A percentile compares a stretch with the other conserved stretches of the same genome.
These are phyloP conservation scores for Botrytis elliptica DNA, from an alignment of 2,329 filamentous ascomycete genomes.

Conservation along the genomic window DNA sequence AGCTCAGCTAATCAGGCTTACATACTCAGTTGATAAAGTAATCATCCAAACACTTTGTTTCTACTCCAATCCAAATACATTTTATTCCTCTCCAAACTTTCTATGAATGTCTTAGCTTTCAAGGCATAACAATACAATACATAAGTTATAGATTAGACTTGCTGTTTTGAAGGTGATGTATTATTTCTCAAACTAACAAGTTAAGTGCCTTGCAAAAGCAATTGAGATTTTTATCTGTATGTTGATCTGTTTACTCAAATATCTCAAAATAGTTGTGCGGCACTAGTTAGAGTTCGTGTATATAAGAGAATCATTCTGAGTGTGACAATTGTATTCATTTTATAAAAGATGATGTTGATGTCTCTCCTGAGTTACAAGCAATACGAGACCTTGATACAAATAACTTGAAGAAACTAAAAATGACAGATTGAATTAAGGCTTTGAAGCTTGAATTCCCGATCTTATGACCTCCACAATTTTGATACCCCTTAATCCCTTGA, in stretches of 20 bases:
- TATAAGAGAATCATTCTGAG: fast-evolving
- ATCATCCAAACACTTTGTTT: too few relatives aligned
- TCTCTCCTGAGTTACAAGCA: neutral
- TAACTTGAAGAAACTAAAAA: neutral
- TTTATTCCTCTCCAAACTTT: too few relatives aligned
- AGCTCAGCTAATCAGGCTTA: too few relatives aligned
- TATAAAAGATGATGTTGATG: neutral
- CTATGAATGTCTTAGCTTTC: too few relatives aligned
- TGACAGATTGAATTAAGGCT: neutral
- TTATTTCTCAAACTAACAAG: too few relatives aligned
- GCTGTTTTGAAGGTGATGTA: too few relatives aligned
- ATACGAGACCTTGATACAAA: neutral
- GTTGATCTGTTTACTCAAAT: neutral
- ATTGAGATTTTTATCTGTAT: neutral
- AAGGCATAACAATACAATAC: too few relatives aligned
- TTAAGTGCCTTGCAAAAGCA: neutral
- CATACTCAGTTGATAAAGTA: too few relatives aligned
- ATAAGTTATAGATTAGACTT: too few relatives aligned
- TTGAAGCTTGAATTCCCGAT: neutral
- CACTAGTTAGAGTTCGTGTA: neutral
- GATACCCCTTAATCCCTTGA: constrained; percentile 26
- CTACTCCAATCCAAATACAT: too few relatives aligned
- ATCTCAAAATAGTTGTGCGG: neutral
- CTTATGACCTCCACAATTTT: constrained; percentile 23
- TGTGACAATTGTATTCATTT: neutral